Percentiles rank a stretch among this genome's conserved stretches.
phyloP scores from a whole-genome alignment of 2,329 filamentous ascomycete species.

The Epichloe typhina region DNA sequence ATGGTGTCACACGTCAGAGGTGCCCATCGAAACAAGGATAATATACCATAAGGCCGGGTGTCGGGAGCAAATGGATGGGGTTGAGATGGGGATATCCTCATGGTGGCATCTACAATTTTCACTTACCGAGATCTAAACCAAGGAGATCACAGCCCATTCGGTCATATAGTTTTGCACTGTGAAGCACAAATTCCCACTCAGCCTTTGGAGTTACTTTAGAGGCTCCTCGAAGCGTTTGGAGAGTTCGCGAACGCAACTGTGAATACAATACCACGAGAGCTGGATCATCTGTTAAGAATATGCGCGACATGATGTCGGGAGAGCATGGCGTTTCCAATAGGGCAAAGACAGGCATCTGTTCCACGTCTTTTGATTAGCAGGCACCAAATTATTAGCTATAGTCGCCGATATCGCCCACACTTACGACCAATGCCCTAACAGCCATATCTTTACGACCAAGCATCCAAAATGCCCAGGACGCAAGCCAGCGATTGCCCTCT shows the following conservation, averaged over 20 bases:
- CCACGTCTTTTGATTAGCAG: not conserved
- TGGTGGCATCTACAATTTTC: constrained; percentile 7
- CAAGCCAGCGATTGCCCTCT: constrained; percentile 83
- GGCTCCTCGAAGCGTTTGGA: constrained; percentile 76
- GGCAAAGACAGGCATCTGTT: constrained; percentile 63
- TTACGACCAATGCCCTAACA: constrained; percentile 67
- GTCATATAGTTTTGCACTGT: constrained; percentile 72
- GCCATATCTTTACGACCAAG: constrained; percentile 70
- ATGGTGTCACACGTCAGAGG: not conserved
- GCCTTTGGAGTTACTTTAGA: constrained; percentile 64
- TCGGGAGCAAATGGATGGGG: not conserved
- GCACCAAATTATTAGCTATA: not conserved
- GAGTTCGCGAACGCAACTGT: constrained; percentile 66
- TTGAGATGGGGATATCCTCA: not conserved
- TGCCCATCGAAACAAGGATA: not conserved
- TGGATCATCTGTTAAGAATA: constrained; percentile 83
- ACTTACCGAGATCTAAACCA: constrained; percentile 65
- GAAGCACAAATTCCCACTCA: constrained; percentile 82
- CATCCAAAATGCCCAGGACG: constrained; percentile 94
- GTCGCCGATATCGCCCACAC: constrained; percentile 15
- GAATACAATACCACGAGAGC: constrained; percentile 78
- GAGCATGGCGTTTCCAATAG: constrained; percentile 56
- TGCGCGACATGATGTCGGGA: constrained; percentile 58
- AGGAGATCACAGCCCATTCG: constrained; percentile 90
- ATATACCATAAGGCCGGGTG: not conserved